Conservation (phyloP, 2,329 filamentous ascomycete genomes). For the Exophiala xenobiotica region DNA sequence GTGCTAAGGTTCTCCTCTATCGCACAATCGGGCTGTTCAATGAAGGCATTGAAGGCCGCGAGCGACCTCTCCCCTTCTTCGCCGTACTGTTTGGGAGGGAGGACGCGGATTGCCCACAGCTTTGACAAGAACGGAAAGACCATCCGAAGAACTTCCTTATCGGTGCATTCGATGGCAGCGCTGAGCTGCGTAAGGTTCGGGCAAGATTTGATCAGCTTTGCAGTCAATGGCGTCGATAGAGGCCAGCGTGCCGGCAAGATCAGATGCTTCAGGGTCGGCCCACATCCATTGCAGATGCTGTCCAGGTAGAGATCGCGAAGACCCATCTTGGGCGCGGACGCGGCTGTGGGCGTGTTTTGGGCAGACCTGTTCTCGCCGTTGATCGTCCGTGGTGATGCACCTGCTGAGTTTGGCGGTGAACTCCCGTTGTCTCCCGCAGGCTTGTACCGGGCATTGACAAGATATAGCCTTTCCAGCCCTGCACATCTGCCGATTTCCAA, state of each 20-base stretch:
- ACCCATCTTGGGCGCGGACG: conserved; percentile 33
- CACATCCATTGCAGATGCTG: conserved; percentile 52
- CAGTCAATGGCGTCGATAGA: conserved; percentile 50
- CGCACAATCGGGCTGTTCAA: conserved; percentile 12
- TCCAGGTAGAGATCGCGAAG: conserved; percentile 51
- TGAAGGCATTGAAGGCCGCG: conserved; percentile 3
- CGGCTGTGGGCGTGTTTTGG: conserved; percentile 17
- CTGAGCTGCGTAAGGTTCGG: conserved; percentile 61
- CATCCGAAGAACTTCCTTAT: conserved; percentile 16
- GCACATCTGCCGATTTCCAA: conserved; percentile 44
- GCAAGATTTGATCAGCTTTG: conserved; percentile 53
- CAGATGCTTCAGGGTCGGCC: conserved; percentile 54
- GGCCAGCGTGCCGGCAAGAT: conserved; percentile 58
- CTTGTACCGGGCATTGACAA: conserved; percentile 43
- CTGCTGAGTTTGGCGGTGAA: conserved; percentile 12
- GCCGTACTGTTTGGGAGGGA: conserved; percentile 36
- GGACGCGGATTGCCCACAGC: conserved; percentile 40
- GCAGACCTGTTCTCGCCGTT: conserved; percentile 14
- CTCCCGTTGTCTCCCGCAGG: background rate
- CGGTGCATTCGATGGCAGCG: conserved; percentile 45
- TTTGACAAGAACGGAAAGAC: conserved; percentile 30
- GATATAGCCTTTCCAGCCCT: conserved; percentile 53
- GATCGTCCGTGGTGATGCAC: conserved; percentile 27
- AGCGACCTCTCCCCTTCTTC: background rate
- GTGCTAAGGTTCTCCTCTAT: conserved; percentile 13